These are phyloP conservation scores for Orbilia quercus DNA, from an alignment of 2,329 filamentous ascomycete genomes.

Conservation along the genomic window DNA sequence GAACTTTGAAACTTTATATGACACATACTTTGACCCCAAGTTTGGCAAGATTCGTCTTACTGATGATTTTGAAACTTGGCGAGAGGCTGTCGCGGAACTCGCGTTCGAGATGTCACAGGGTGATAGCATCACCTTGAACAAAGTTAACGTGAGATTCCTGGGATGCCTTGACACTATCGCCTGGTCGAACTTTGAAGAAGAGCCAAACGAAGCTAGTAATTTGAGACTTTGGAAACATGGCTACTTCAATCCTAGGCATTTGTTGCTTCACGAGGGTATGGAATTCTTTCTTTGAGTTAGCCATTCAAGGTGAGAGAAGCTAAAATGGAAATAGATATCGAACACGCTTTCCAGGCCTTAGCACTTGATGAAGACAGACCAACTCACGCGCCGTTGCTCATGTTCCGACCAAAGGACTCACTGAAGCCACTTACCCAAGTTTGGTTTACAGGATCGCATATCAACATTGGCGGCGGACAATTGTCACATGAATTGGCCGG, in stretches of 20 bases:
- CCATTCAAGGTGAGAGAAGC: not conserved
- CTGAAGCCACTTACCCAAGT: constrained; percentile 30
- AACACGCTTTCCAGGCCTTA: constrained; percentile 71
- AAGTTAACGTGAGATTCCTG: constrained; percentile 34
- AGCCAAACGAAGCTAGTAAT: not conserved
- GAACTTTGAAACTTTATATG: constrained; percentile 70
- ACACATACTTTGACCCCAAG: constrained; percentile 62
- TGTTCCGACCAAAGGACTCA: constrained; percentile 41
- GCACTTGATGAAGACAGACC: constrained; percentile 70
- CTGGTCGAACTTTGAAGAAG: constrained; percentile 37
- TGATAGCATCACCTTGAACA: constrained; percentile 12
- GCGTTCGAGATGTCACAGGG: constrained; percentile 9
- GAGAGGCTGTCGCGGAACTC: constrained; percentile 8
- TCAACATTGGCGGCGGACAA: constrained; percentile 66
- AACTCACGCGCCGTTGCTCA: constrained; percentile 29
- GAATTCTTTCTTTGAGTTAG: not conserved
- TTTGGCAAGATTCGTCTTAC: constrained; percentile 29
- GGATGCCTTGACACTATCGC: constrained; percentile 54
- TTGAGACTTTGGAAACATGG: constrained; percentile 38
- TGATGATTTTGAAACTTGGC: constrained; percentile 42
- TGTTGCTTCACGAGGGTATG: constrained; percentile 41
- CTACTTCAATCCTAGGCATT: constrained; percentile 31
- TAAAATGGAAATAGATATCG: constrained; percentile 63
- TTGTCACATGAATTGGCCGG: constrained; percentile 65
- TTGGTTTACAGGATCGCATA: constrained; percentile 69